Percentiles rank a stretch among this genome's conserved stretches.
Conservation (phyloP, 352 stramenopile species). For the Globisporangium cystogenes region DNA sequence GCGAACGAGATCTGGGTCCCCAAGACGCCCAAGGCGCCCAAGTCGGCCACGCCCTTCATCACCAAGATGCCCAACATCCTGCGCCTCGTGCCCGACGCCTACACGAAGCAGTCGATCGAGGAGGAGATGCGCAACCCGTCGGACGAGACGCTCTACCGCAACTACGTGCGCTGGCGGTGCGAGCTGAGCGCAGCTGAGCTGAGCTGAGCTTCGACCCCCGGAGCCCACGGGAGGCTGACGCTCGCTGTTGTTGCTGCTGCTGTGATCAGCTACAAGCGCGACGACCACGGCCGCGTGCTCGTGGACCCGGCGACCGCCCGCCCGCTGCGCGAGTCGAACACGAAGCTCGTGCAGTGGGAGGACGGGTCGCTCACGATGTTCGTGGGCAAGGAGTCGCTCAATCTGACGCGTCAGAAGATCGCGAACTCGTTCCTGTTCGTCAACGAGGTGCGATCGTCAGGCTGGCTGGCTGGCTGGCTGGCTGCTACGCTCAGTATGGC, state of each 20-base stretch:
- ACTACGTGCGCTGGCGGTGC: conserved; percentile 81
- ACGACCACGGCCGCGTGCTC: conserved; percentile 50
- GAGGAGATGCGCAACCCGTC: conserved; percentile 81
- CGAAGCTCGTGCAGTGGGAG: conserved; percentile 84
- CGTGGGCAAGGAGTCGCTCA: conserved; percentile 77
- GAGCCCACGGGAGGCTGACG: background rate
- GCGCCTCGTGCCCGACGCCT: conserved; percentile 68
- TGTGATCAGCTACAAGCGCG: conserved; percentile 37
- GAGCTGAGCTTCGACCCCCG: too few relatives aligned
- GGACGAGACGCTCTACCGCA: conserved; percentile 82
- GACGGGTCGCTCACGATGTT: conserved; percentile 85
- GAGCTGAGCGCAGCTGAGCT: background rate
- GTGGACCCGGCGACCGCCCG: conserved; percentile 54
- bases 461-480: too few relatives aligned
- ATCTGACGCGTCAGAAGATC: conserved; percentile 80
- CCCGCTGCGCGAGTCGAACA: conserved; percentile 68
- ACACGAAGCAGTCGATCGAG: conserved; percentile 67
- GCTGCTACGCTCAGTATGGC: too few relatives aligned
- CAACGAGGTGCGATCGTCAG: conserved; percentile 47
- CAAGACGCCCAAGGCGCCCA: conserved; percentile 64
- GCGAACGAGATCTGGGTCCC: conserved; percentile 71
- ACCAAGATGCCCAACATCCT: conserved; percentile 86
- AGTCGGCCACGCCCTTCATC: conserved; percentile 59
- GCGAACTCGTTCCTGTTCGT: conserved; percentile 85
- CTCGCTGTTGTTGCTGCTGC: background rate